Evolutionary conservation across 352 stramenopile species (phyloP).

Genomic region (Phytophthora europaea): DNA sequence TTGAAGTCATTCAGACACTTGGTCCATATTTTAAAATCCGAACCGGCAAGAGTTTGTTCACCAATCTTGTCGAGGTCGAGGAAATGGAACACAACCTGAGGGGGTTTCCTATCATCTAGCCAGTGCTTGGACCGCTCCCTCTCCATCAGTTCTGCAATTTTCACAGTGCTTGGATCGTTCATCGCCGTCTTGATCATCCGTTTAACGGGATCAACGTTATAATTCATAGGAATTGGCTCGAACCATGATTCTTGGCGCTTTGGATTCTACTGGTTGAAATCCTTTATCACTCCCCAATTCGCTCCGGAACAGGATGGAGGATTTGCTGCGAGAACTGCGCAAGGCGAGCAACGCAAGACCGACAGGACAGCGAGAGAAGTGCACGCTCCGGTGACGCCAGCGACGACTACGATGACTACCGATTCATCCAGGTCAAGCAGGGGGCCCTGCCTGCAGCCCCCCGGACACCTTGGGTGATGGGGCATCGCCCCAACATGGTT

Average conservation of each 20-base stretch:
- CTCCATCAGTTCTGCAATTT: neutral
- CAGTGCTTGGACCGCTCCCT: neutral
- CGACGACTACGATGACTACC: too few species aligned
- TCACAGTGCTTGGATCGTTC: neutral
- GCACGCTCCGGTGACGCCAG: too few species aligned
- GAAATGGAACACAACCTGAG: neutral
- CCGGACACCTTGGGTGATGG: too few species aligned
- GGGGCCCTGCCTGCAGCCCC: too few species aligned
- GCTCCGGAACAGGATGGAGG: too few species aligned
- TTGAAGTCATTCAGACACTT: slow-evolving; percentile 2
- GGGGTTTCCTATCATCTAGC: neutral
- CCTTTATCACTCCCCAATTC: too few species aligned
- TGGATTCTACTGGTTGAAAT: neutral
- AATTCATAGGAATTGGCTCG: neutral
- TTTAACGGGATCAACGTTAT: too few species aligned
- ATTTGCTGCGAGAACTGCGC: too few species aligned
- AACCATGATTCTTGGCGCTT: neutral
- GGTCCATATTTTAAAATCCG: neutral
- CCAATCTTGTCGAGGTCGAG: neutral
- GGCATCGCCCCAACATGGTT: too few species aligned
- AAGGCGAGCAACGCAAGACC: too few species aligned
- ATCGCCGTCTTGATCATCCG: neutral
- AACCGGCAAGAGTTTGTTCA: neutral
- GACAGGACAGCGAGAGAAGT: too few species aligned
- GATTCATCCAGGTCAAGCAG: too few species aligned